These are phyloP conservation scores for Kalmusia sp. DNA, from an alignment of 2,329 filamentous ascomycete genomes.

Conservation along the genomic window DNA sequence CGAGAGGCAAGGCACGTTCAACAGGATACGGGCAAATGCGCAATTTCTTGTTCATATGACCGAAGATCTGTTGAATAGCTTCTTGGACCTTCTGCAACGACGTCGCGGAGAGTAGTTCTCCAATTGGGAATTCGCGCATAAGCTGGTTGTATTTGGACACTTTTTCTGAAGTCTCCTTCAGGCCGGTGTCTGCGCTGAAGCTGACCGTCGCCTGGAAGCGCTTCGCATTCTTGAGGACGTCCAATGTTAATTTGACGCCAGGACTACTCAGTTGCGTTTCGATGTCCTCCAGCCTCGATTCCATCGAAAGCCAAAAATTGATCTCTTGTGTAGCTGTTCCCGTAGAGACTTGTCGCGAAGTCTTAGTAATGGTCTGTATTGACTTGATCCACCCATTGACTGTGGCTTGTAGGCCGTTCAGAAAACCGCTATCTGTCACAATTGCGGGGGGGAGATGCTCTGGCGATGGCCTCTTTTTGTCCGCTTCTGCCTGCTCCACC, in stretches of 20 bases:
- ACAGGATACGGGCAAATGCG: conserved; percentile 96
- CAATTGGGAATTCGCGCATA: conserved; percentile 96
- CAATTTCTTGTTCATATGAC: conserved; percentile 96
- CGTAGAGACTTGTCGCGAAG: conserved; percentile 80
- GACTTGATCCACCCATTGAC: conserved; percentile 99
- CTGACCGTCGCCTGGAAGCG: conserved; percentile 97
- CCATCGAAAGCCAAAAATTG: conserved; percentile 99
- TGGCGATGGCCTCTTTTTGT: conserved; percentile 72
- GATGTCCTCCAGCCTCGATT: conserved; percentile 88
- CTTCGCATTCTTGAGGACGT: conserved; percentile 95
- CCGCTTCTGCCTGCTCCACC: conserved; percentile 76
- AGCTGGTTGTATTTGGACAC: conserved; percentile 99
- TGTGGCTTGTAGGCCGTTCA: conserved; percentile 90
- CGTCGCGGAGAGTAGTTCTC: conserved; percentile 91
- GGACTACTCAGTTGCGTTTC: conserved; percentile 87
- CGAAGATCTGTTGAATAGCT: conserved; percentile 87
- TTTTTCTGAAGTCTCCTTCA: conserved; percentile 94
- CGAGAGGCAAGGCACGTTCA: conserved; percentile 86
- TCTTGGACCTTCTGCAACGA: conserved; percentile 88
- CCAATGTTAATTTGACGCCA: conserved; percentile 87
- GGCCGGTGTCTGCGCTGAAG: conserved; percentile 92
- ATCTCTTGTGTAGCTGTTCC: conserved; percentile 94
- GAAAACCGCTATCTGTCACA: conserved; percentile 87
- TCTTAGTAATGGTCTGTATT: conserved; percentile 94
- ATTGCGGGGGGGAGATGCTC: conserved; percentile 78